Base-by-base conservation (phyloP, 352 stramenopile genomes). In the Blastocystis sp. region DNA sequence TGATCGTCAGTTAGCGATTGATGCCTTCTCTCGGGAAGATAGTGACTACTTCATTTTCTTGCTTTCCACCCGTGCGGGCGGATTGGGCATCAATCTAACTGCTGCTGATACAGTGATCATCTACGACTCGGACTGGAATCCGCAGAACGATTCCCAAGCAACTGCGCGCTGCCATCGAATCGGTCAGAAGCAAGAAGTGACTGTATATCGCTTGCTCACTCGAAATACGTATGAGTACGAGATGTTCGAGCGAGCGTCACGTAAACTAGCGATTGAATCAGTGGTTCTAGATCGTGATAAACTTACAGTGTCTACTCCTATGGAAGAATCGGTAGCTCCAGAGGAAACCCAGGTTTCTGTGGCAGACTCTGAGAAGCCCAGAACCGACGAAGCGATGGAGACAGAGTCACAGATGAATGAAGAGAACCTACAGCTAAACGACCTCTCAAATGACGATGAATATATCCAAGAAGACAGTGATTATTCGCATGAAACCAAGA, bases 121-220 rank as follows among this genome's bases (percentile, higher is more conserved):
- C 87, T 99, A 98, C 90, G 95, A 98, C 90, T 97, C 93, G 70
- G 97, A 99, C 91, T 99, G 96, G 96, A 99, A 99, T 91, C 97
- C 97, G n/a, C 97, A 98, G 91, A 96, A 96, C 87, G 94, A 96
- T 90, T 69, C 89, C 15, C 91, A 93, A 77, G 90, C 77, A 39
- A 88, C 77, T 20, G 77, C 77, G 47, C 94, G 97, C 88, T 97
- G 95, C 87, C 97, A 99, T 90, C 94, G 97, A 76, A 99, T 99
- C 91, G 97, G 97, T 0, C 97, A 99, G 92, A 99, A 97, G 73
- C 98, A 98, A 91, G 93, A 93, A 76, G 97, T 99, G 20, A 94
- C 95, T 70, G 97, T 99, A 37, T 98, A 98, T 90, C 96, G 97
- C 20, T 91, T 99, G 29, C 94, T 99, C 63, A 98, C 96, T 47